A percentile compares a stretch with the other conserved stretches of the same genome.
These are phyloP conservation scores for Cicer chorassanicum DNA, from an alignment of 306 rosid species.

Conservation along the genomic window DNA sequence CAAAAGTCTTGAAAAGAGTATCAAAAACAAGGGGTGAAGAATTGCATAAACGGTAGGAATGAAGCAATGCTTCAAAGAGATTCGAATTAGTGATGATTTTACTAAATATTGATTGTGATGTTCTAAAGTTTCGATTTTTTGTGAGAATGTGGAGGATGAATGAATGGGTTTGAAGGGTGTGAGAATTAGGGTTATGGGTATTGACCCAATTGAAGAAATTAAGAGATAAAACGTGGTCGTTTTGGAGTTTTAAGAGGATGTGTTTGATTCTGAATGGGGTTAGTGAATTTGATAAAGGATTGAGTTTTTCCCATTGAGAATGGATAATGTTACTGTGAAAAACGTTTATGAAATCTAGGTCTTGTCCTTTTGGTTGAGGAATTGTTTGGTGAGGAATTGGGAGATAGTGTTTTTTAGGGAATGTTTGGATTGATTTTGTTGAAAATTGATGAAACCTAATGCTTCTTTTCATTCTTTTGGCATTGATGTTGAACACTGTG, in stretches of 20 bases:
- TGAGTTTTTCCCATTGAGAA: constrained; percentile 75
- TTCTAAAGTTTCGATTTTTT: constrained; percentile 64
- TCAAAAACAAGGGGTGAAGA: constrained; percentile 79
- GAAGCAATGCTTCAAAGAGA: constrained; percentile 63
- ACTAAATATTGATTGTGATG: constrained; percentile 59
- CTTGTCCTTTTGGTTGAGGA: constrained; percentile 72
- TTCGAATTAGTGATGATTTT: constrained; percentile 34
- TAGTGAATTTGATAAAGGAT: constrained; percentile 53
- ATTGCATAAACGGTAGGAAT: constrained; percentile 62
- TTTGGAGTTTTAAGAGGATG: constrained; percentile 60
- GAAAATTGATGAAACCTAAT: constrained; percentile 54
- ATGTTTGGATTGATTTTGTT: constrained; percentile 1
- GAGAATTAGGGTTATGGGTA: constrained; percentile 56
- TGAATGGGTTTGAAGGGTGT: constrained; percentile 62
- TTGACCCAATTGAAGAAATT: constrained; percentile 77
- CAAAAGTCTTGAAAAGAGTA: constrained; percentile 76
- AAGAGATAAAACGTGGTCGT: constrained; percentile 71
- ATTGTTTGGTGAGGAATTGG: constrained; percentile 77
- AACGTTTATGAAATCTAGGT: constrained; percentile 79
- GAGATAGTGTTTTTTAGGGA: background rate
- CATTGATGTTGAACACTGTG: background rate
- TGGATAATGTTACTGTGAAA: constrained; percentile 74
- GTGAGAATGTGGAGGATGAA: constrained; percentile 74
- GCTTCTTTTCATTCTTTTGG: constrained; percentile 22
- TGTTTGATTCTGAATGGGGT: constrained; percentile 71